A percentile compares a stretch with the other conserved stretches of the same genome.
Conservation (phyloP, 345 rosid species). For the Eucalyptus curtisii region DNA sequence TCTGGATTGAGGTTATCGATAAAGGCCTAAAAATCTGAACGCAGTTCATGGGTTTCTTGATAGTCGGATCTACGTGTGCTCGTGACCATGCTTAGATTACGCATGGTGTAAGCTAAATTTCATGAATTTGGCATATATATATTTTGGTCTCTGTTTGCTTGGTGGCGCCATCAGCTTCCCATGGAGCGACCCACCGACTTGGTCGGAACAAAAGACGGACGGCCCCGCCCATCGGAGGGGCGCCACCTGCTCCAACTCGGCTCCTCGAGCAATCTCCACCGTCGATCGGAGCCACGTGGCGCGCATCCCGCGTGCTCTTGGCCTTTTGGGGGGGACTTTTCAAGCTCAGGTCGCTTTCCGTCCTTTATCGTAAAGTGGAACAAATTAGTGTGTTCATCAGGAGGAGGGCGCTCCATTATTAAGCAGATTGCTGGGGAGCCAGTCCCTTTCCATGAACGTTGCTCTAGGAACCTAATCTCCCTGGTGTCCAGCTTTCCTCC, state of each 20-base stretch:
- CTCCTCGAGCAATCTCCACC: neutral
- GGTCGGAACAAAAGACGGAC: neutral
- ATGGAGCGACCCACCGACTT: neutral
- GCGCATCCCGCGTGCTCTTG: neutral
- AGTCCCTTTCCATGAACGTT: neutral
- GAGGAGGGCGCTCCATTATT: neutral
- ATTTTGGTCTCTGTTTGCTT: neutral
- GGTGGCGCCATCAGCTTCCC: neutral
- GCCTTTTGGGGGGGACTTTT: neutral
- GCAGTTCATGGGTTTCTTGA: neutral
- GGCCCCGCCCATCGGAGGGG: neutral
- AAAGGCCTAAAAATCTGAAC: neutral
- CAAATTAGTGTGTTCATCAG: neutral
- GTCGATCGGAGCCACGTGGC: neutral
- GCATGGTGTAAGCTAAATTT: neutral
- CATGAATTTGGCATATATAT: accelerated
- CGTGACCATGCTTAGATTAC: no score
- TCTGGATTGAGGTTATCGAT: neutral
- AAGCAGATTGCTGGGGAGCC: neutral
- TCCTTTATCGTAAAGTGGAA: neutral
- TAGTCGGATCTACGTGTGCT: neutral
- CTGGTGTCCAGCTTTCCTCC: neutral
- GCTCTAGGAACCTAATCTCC: neutral
- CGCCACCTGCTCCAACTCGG: neutral
- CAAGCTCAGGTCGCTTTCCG: neutral